These are phyloP conservation scores for Cyberlindnera euphorbiiphila DNA, from an alignment of 805 yeast species.

Conservation along the genomic window DNA sequence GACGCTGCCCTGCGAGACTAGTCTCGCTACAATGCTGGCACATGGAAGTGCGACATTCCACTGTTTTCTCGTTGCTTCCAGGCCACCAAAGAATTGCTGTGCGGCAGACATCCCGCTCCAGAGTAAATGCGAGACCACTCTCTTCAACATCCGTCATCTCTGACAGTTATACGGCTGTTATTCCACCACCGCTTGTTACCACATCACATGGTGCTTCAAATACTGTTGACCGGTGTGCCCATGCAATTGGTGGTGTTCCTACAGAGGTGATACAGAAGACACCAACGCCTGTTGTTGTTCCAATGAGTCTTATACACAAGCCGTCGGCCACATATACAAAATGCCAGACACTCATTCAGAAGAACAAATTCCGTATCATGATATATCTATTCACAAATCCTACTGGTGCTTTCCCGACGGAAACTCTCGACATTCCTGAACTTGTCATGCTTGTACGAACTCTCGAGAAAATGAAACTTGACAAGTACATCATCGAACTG, in stretches of 20 bases:
- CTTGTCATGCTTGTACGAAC: conserved; percentile 1
- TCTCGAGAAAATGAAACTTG: not conserved
- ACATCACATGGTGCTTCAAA: not conserved
- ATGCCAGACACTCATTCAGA: not conserved
- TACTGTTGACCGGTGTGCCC: not conserved
- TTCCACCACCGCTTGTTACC: conserved; percentile 4
- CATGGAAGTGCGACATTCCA: conserved; percentile 2
- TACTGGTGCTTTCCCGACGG: not conserved
- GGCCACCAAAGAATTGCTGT: conserved; percentile 3
- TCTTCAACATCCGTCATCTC: conserved; percentile 6
- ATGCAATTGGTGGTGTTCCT: not conserved
- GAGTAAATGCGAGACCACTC: conserved; percentile 9
- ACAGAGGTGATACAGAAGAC: not conserved
- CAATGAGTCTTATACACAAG: no score
- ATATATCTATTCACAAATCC: not conserved
- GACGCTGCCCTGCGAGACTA: conserved; percentile 3
- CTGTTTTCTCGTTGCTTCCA: not conserved
- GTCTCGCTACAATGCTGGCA: conserved; percentile 2
- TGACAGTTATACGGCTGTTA: conserved; percentile 4
- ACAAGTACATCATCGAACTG: conserved; percentile 3
- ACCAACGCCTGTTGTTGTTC: no score
- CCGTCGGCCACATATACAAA: not conserved
- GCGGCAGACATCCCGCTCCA: conserved; percentile 12
- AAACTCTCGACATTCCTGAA: not conserved
- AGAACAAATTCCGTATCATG: conserved; percentile 2